These are phyloP conservation scores for Chalara sp. DNA, from an alignment of 2,329 filamentous ascomycete genomes.

Conservation along the genomic window DNA sequence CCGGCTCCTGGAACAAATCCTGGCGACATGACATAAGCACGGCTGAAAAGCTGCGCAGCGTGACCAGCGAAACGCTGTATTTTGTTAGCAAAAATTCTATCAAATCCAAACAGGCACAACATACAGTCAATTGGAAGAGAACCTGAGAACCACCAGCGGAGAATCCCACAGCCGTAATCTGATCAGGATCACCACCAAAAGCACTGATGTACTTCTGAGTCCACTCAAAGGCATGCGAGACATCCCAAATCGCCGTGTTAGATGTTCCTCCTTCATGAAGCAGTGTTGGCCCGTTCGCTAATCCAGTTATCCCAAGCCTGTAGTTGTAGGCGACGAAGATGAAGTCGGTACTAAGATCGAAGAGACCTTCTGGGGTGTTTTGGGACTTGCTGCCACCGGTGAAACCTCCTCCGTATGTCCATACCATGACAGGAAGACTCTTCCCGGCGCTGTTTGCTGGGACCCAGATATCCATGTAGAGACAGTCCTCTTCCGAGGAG, in stretches of 20 bases:
- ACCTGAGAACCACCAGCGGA: slow-evolving; percentile 40
- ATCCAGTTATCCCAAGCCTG: slow-evolving; percentile 25
- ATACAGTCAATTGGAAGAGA: slow-evolving; percentile 25
- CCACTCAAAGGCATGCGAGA: slow-evolving; percentile 41
- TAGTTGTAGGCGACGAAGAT: slow-evolving; percentile 29
- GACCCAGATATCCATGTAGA: slow-evolving; percentile 20
- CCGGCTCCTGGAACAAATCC: slow-evolving; percentile 30
- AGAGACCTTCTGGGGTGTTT: slow-evolving; percentile 29
- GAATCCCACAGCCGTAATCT: slow-evolving; percentile 42
- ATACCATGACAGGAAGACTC: slow-evolving; percentile 26
- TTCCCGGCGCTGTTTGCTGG: slow-evolving; percentile 21
- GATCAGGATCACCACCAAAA: slow-evolving; percentile 38
- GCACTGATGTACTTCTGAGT: slow-evolving; percentile 37
- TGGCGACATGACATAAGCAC: slow-evolving; percentile 28
- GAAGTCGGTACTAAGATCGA: slow-evolving; percentile 25
- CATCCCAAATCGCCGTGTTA: slow-evolving; percentile 27
- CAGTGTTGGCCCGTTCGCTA: slow-evolving; percentile 22
- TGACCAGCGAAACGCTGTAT: slow-evolving; percentile 25
- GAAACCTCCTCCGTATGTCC: slow-evolving; percentile 26
- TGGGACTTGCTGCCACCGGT: slow-evolving; percentile 25
- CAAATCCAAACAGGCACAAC: background rate
- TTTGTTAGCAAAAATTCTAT: background rate
- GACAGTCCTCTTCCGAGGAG: slow-evolving; percentile 24
- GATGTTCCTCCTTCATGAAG: slow-evolving; percentile 25
- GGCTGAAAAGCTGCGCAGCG: slow-evolving; percentile 25